Conservation (phyloP, 495 filamentous ascomycete genomes). For the Penicillium soppii region DNA sequence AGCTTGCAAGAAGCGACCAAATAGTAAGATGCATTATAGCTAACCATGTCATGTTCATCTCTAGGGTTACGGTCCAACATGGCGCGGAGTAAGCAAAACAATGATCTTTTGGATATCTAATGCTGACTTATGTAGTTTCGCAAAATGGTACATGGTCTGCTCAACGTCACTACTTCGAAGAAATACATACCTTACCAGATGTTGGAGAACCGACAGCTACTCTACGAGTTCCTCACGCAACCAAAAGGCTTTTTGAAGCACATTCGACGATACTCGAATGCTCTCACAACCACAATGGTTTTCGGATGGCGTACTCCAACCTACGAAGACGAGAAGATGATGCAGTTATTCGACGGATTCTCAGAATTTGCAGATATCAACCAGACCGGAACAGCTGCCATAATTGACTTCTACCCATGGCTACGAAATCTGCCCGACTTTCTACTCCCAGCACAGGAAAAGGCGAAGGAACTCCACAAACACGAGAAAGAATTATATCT, state of each 20-base stretch:
- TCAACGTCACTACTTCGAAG: constrained; percentile 34
- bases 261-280: constrained; percentile 53
- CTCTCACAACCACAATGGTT: constrained; percentile 56
- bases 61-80: constrained; percentile 28
- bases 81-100: constrained; percentile 16
- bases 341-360: constrained; percentile 55
- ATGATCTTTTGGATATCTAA: not conserved
- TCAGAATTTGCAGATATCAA: constrained; percentile 43
- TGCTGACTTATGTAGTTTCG: constrained; percentile 18
- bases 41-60: not conserved
- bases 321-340: constrained; percentile 50
- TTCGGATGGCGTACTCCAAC: constrained; percentile 51
- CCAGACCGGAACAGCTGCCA: constrained; percentile 36
- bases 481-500: constrained; percentile 31
- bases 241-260: constrained; percentile 48
- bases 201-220: constrained; percentile 34
- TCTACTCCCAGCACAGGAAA: constrained; percentile 24
- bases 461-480: constrained; percentile 41
- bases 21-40: not conserved
- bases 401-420: constrained; percentile 35
- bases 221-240: constrained; percentile 20
- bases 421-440: constrained; percentile 27
- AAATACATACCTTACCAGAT: constrained; percentile 42
- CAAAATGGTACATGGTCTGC: constrained; percentile 34
- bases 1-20: not conserved